Percentiles rank a stretch among this genome's conserved stretches.
Conservation (phyloP, 345 rosid species). For the Eucalyptus pauciflora region DNA sequence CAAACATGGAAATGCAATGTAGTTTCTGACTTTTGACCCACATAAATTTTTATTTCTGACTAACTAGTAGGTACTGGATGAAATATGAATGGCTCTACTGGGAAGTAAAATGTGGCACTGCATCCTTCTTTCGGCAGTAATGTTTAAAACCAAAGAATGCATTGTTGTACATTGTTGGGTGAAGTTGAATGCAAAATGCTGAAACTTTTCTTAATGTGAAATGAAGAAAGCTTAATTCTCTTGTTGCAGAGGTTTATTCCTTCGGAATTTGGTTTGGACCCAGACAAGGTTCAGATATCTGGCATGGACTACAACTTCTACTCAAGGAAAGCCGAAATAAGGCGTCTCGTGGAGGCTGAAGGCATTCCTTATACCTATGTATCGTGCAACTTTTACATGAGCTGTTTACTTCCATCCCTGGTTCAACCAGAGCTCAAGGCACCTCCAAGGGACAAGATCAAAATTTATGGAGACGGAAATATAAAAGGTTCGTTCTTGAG, state of each 20-base stretch:
- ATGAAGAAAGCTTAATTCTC: neutral
- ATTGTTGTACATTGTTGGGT: neutral
- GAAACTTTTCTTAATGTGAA: neutral
- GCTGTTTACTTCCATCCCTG: conserved; percentile 57
- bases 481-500: conserved; percentile 33
- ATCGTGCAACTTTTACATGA: conserved; percentile 58
- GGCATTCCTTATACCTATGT: conserved; percentile 60
- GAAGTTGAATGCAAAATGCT: neutral
- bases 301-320: conserved; percentile 54
- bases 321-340: conserved; percentile 45
- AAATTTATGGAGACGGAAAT: conserved; percentile 61
- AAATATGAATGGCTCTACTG: neutral
- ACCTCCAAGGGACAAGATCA: conserved; percentile 58
- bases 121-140: neutral
- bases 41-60: neutral
- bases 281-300: conserved; percentile 50
- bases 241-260: conserved; percentile 71
- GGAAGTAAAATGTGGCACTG: neutral
- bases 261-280: conserved; percentile 74
- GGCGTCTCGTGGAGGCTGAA: conserved; percentile 51
- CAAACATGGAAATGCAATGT: neutral
- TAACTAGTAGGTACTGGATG: neutral
- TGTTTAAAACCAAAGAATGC: neutral
- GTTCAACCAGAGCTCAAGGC: conserved; percentile 53
- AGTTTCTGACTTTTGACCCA: neutral